Evolutionary conservation across 179 eudicot genomes (phyloP).

Genomic region (Carnegiea gigantea): DNA sequence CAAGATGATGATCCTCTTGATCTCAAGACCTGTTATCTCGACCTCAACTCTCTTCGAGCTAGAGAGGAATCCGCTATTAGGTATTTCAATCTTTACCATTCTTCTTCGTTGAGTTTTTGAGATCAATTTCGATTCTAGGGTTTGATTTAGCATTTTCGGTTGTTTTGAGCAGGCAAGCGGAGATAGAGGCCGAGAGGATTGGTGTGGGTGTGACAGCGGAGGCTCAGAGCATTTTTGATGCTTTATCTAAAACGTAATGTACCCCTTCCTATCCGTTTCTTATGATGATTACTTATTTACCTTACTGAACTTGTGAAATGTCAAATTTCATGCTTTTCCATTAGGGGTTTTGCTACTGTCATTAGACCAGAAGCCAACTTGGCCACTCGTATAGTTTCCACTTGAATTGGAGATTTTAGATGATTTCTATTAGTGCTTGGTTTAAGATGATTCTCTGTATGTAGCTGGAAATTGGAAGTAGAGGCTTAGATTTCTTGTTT

Average conservation of each 20-base stretch:
- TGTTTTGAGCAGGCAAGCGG: slow-evolving; percentile 76
- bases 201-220: slow-evolving; percentile 93
- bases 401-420: background rate
- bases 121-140: background rate
- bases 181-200: slow-evolving; percentile 88
- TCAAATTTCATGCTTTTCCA: too few species aligned
- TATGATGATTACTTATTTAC: background rate
- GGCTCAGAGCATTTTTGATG: slow-evolving; percentile 90
- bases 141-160: slow-evolving; percentile 3
- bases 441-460: too few species aligned
- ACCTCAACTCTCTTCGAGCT: slow-evolving; percentile 68
- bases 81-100: slow-evolving; percentile 27
- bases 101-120: background rate
- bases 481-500: background rate
- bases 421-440: background rate
- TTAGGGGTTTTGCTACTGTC: too few species aligned
- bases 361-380: too few species aligned
- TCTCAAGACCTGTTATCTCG: slow-evolving; percentile 60
- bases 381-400: background rate
- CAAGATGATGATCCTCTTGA: slow-evolving; percentile 84
- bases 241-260: slow-evolving; percentile 92
- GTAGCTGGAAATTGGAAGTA: background rate
- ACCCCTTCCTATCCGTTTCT: background rate
- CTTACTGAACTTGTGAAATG: slow-evolving; percentile 7
- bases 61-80: slow-evolving; percentile 89